Evolutionary conservation across 2,329 filamentous ascomycete genomes (phyloP).

Genomic region (Xylaria arbuscula): DNA sequence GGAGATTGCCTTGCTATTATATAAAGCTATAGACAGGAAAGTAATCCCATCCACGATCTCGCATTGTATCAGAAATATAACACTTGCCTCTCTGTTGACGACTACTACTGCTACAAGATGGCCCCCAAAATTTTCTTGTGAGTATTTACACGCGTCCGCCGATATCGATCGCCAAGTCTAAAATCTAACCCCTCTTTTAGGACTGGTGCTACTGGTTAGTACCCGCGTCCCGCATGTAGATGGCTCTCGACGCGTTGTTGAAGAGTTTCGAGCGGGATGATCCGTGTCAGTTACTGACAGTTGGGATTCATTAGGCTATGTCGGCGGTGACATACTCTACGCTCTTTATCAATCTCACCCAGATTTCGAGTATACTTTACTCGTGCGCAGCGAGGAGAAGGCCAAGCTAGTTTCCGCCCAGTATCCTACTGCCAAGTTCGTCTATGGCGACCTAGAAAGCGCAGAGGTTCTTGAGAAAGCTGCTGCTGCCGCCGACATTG

Average conservation of each 20-base stretch:
- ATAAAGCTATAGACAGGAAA: background rate
- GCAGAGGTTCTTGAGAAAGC: constrained; percentile 61
- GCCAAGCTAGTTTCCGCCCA: constrained; percentile 56
- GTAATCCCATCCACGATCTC: background rate
- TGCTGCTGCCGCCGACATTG: constrained; percentile 62
- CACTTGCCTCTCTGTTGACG: background rate
- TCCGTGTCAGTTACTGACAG: constrained; percentile 8
- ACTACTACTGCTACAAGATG: constrained; percentile 47
- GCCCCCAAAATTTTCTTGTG: constrained; percentile 57
- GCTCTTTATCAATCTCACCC: constrained; percentile 57
- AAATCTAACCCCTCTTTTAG: constrained; percentile 43
- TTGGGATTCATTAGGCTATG: constrained; percentile 55
- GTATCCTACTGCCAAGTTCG: constrained; percentile 61
- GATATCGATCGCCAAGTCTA: background rate
- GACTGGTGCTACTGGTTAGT: constrained; percentile 58
- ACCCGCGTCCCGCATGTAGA: background rate
- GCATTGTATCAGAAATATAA: background rate
- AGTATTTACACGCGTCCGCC: constrained; percentile 34
- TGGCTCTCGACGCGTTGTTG: constrained; percentile 1
- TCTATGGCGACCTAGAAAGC: constrained; percentile 61
- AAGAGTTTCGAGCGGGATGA: background rate
- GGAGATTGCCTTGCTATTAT: constrained; percentile 19
- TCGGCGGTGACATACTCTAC: constrained; percentile 63
- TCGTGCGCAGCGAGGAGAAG: constrained; percentile 61
- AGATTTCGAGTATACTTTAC: constrained; percentile 58